These are phyloP conservation scores for Setaria italica DNA, from an alignment of 202 grass and related monocot species.

Conservation along the genomic window DNA sequence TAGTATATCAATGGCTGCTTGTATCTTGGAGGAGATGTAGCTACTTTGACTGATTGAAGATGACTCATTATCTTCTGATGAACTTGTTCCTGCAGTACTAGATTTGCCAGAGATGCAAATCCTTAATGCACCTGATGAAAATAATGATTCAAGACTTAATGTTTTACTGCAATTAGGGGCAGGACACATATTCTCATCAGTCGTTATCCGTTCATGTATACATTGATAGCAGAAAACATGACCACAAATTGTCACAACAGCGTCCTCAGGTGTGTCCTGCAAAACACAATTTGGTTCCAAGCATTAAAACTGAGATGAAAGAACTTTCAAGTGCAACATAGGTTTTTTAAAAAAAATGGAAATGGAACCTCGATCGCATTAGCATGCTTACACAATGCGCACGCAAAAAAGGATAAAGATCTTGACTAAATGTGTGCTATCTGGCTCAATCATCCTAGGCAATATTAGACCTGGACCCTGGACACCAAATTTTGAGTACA, in stretches of 20 bases:
- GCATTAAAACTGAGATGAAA: constrained; percentile 22
- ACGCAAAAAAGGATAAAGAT: neutral
- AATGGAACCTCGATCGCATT: constrained; percentile 26
- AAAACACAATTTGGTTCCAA: constrained; percentile 36
- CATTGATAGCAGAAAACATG: constrained; percentile 99
- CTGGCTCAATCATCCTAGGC: neutral
- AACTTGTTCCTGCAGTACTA: constrained; percentile 54
- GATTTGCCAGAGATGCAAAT: constrained; percentile 66
- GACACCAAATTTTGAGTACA: neutral
- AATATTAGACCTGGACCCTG: constrained; percentile 13
- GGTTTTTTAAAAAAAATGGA: neutral
- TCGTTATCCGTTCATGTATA: constrained; percentile 81
- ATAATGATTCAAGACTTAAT: constrained; percentile 72
- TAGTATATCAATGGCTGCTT: constrained; percentile 72
- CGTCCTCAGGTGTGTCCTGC: constrained; percentile 92
- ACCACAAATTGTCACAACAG: constrained; percentile 88
- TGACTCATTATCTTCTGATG: constrained; percentile 57
- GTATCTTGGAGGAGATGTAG: constrained; percentile 94
- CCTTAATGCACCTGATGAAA: constrained; percentile 77
- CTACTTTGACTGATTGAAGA: constrained; percentile 72
- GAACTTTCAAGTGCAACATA: neutral
- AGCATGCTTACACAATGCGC: too few relatives aligned
- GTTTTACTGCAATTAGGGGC: constrained; percentile 62
- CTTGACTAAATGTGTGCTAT: constrained; percentile 19
- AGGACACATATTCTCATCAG: constrained; percentile 82